Base-by-base conservation (phyloP, 768 basidiomycete genomes). In the Boletus sensibilis region DNA sequence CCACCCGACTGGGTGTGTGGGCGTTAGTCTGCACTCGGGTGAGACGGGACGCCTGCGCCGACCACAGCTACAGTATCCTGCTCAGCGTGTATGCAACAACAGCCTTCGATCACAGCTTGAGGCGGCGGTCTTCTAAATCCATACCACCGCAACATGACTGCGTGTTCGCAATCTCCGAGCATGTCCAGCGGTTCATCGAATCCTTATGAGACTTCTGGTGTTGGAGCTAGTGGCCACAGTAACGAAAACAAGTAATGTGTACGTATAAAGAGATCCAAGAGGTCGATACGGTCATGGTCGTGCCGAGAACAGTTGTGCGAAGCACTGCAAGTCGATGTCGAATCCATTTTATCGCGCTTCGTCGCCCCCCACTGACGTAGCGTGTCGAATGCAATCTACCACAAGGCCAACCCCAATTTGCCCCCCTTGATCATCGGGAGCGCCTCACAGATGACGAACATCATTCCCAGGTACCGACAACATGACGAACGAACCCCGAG, bases 1-100 rank as follows among this genome's bases (percentile, higher is more conserved):
- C 25, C 31, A 11, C 8, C 31, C 11, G 4, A 10, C 31, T n/a
- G 8, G 38, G 18, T 18, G 9, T 39, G 38, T 10, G 18, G 4
- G n/a, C 38, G 38, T 39, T 39, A n/a, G n/a, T n/a, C 9, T n/a
- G 18, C 38, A n/a, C 38, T 9, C 38, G 4, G n/a, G 14, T 16
- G 16, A 6, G 5, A 35, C 14, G 35, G 11, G 31, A 31, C 31
- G 31, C 14, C 43, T 39, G 13, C 14, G 27, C n/a, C 43, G 33
- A 44, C 52, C 12, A 3, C 34, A 2, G 6, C 5, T 50, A 35
- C 27, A 44, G n/a, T 56, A 79, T 76, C 58, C 81, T 81, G 59
- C 74, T 75, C 25, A 78, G 67, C 27, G 81, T 82, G 62, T 82
- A 79, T 7, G 71, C 74, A 44, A 78, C 77, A 45, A 84, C 74